Evolutionary conservation across 1,284 basidiomycete species (phyloP).

Genomic region (Trametes pubescens): DNA sequence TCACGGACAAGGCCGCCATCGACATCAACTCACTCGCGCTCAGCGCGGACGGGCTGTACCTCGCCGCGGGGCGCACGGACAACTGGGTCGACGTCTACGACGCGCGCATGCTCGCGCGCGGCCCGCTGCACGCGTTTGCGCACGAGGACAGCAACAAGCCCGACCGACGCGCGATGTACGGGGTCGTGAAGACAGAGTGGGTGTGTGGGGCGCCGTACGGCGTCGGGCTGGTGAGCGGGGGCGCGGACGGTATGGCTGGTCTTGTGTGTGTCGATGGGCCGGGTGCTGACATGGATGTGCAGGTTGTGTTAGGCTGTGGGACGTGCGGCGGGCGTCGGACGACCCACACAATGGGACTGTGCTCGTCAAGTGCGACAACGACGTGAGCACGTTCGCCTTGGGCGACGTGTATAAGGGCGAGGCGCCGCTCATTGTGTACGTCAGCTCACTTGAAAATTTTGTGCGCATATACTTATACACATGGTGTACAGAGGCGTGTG

Average conservation of each 20-base stretch:
- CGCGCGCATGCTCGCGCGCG: slow-evolving; percentile 56
- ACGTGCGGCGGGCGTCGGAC: slow-evolving; percentile 52
- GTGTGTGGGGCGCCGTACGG: slow-evolving; percentile 50
- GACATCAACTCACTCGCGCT: slow-evolving; percentile 61
- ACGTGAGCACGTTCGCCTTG: slow-evolving; percentile 65
- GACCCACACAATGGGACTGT: slow-evolving; percentile 54
- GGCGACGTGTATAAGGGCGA: slow-evolving; percentile 63
- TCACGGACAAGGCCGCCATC: slow-evolving; percentile 29
- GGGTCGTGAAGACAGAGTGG: slow-evolving; percentile 66
- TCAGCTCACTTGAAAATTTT: slow-evolving; percentile 22
- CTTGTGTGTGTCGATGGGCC: neutral
- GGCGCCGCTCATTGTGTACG: slow-evolving; percentile 68
- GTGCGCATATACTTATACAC: neutral
- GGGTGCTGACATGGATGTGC: slow-evolving; percentile 25
- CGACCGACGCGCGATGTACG: slow-evolving; percentile 47
- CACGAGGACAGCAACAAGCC: slow-evolving; percentile 49
- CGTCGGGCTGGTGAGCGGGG: slow-evolving; percentile 64
- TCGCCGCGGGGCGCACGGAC: slow-evolving; percentile 68
- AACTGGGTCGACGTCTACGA: slow-evolving; percentile 71
- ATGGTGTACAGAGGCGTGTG: slow-evolving; percentile 31
- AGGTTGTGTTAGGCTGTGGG: slow-evolving; percentile 77
- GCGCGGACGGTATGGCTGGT: slow-evolving; percentile 75
- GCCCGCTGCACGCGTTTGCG: slow-evolving; percentile 54
- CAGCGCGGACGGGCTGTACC: slow-evolving; percentile 67
- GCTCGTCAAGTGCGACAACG: slow-evolving; percentile 60